phyloP scores from a whole-genome alignment of 345 rosid species.

The Salix caprea region DNA sequence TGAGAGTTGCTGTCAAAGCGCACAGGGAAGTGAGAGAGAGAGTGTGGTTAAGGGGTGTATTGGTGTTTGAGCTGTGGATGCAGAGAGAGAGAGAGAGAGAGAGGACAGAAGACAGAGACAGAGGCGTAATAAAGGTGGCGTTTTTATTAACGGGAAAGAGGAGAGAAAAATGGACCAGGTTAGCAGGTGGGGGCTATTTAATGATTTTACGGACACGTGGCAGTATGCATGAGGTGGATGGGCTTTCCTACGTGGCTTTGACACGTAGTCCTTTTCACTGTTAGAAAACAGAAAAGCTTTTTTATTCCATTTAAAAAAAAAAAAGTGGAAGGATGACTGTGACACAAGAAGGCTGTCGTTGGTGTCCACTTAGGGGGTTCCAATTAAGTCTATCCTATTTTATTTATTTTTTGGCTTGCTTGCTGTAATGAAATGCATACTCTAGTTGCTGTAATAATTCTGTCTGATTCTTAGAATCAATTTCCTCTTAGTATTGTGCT shows the following conservation, averaged over 20 bases:
- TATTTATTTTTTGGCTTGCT: too few species aligned
- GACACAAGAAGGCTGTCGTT: too few species aligned
- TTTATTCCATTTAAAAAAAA: too few species aligned
- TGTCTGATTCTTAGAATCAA: too few species aligned
- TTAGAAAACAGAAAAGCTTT: background rate
- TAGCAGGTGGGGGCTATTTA: constrained; percentile 8
- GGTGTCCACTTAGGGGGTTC: too few species aligned
- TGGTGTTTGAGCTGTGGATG: background rate
- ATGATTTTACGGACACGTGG: background rate
- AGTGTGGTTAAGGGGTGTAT: background rate
- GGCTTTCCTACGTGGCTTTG: constrained; percentile 12
- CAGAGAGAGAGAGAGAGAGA: background rate
- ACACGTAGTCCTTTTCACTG: background rate
- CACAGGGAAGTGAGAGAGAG: background rate
- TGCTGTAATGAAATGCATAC: too few species aligned
- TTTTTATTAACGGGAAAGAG: constrained; percentile 19
- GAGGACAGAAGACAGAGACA: background rate
- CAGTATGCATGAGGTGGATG: background rate
- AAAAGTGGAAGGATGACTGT: too few species aligned
- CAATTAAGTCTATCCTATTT: too few species aligned
- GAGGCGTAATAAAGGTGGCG: constrained; percentile 2
- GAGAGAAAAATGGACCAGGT: background rate
- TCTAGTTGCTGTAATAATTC: too few species aligned
- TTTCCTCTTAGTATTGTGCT: too few species aligned
- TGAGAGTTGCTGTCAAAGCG: background rate